phyloP scores from a whole-genome alignment of 176 grass and related monocot species.

The Cenchrus americanus region DNA sequence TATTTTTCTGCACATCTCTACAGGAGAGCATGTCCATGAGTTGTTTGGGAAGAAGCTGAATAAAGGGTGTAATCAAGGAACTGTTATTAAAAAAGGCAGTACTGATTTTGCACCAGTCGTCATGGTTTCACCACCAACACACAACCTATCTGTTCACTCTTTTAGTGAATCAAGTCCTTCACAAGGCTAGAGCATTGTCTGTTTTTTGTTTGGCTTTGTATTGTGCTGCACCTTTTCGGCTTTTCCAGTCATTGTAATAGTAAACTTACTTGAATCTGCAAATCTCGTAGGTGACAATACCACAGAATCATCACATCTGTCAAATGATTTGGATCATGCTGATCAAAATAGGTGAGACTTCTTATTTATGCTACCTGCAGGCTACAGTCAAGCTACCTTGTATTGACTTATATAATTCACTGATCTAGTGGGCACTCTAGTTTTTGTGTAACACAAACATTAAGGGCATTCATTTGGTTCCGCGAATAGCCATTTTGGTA shows the following conservation, averaged over 20 bases:
- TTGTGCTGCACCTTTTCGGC: not conserved
- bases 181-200: not conserved
- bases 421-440: not conserved
- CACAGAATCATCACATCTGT: not conserved
- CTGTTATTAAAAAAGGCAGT: conserved; percentile 1
- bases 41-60: not conserved
- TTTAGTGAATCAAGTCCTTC: not conserved
- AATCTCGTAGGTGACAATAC: conserved; percentile 22
- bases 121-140: not conserved
- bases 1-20: not conserved
- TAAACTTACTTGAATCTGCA: conserved; percentile 36
- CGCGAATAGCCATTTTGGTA: conserved; percentile 10
- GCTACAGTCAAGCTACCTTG: conserved; percentile 19
- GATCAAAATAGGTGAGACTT: conserved; percentile 36
- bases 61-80: not conserved
- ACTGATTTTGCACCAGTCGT: not conserved
- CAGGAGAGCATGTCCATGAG: not conserved
- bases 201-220: conserved; percentile 6
- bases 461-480: not conserved
- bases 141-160: not conserved
- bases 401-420: conserved; percentile 27
- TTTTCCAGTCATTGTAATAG: not conserved
- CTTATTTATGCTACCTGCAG: not conserved
- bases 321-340: not conserved
- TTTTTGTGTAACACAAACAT: conserved; percentile 1